Evolutionary conservation across 768 basidiomycete species (phyloP), one percentile per base, ranked within the genome.

Genomic region (Cyathus striatus): DNA sequence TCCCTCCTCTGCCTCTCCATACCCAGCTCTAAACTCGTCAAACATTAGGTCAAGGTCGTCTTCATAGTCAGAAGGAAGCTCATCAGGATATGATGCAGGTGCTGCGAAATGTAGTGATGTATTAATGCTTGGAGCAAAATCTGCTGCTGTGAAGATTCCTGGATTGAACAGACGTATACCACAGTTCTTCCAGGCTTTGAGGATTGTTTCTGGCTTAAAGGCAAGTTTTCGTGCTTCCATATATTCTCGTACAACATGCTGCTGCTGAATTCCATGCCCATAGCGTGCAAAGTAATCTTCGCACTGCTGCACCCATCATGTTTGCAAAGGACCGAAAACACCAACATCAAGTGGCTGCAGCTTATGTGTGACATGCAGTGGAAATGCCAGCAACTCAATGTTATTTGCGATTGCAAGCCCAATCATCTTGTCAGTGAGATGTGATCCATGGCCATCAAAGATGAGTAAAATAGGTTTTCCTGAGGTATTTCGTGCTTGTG

Each of bases 321-420:
- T 41, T 21, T 57, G 53, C 4, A 72, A 41, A 1, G 62, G 65
- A 1, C 56, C 61, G 50, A 75, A 75, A 16, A 63, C 58, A 1
- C 65, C 65, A 47, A 75, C 65, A 54, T 75, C 64, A 24, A 66
- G 63, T 0, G 72, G 70, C 50, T 76, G 74, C 0, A 72, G 62
- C 10, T 50, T 44, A 40, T 73, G 72, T 1, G 71, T 74, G 0
- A 58, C 66, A 26, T 75, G 65, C 17, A 67, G 55, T 2, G 68
- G 73, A 12, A 74, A 57, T n/a, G 49, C 57, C 33, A 64, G 57
- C 6, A 72, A 33, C 1, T 59, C 35, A 30, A 75, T 59, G 24
- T 57, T 53, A 41, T 65, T 40, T 32, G 52, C 23, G 4, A 44
- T 23, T 2, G 64, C 69, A 18, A 60, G 41, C 14, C 54, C 33